Conservation (phyloP, 164 flowering plant genomes). For the Vitis rupestris region DNA sequence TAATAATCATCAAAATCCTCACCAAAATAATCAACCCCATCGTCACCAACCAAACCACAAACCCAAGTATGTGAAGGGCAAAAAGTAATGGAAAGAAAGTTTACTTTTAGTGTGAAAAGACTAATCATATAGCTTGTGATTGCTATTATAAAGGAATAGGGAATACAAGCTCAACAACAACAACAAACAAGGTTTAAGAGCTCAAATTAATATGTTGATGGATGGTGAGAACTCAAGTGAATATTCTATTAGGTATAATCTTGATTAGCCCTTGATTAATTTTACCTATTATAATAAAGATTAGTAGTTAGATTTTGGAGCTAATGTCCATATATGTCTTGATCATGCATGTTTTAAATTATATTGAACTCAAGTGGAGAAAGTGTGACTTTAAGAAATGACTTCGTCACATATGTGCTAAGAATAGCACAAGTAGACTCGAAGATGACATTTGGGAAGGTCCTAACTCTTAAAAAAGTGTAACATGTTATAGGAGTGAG, state of each 20-base stretch:
- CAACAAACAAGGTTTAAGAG: background rate
- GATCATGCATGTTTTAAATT: background rate
- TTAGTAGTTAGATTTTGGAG: slow-evolving; percentile 10
- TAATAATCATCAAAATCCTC: too few relatives aligned
- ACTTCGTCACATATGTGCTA: background rate
- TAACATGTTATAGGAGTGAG: background rate
- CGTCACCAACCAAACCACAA: background rate
- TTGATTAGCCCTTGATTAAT: background rate
- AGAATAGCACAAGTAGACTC: slow-evolving; percentile 4
- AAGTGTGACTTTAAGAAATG: background rate
- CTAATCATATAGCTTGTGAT: too few relatives aligned
- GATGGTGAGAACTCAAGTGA: background rate
- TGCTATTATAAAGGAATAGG: too few relatives aligned
- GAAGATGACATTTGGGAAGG: slow-evolving; percentile 1
- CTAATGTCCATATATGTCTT: slow-evolving; percentile 10
- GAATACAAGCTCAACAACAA: too few relatives aligned
- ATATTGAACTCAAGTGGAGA: background rate
- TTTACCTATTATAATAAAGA: background rate
- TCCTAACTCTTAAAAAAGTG: background rate
- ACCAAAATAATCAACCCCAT: too few relatives aligned
- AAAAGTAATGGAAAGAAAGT: background rate
- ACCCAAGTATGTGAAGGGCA: too few relatives aligned
- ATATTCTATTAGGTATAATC: background rate
- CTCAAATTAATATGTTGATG: background rate
- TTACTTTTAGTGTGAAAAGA: too few relatives aligned